These are phyloP conservation scores for Ustilago curta DNA, from an alignment of 1,284 basidiomycete species.

Conservation along the genomic window DNA sequence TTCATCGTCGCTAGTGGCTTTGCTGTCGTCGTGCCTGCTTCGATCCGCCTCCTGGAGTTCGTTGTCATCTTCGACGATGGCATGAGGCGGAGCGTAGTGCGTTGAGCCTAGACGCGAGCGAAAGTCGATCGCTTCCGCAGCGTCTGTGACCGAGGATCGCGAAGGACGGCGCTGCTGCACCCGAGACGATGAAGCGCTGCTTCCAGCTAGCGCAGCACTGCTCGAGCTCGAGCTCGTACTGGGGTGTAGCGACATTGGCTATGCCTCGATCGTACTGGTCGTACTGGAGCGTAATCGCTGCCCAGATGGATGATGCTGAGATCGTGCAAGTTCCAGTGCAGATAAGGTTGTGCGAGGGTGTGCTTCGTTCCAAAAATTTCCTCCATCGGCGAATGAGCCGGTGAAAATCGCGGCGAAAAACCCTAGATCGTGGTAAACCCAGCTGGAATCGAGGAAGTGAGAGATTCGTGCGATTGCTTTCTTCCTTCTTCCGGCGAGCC, in stretches of 20 bases:
- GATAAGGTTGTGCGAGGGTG: not conserved
- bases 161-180: slow-evolving; percentile 30
- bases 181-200: slow-evolving; percentile 2
- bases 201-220: not conserved
- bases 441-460: too few species aligned
- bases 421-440: too few species aligned
- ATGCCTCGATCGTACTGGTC: not conserved
- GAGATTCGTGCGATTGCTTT: not conserved
- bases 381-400: slow-evolving; percentile 7
- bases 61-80: slow-evolving; percentile 23
- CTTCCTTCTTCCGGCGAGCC: not conserved
- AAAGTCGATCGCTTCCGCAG: slow-evolving; percentile 18
- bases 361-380: not conserved
- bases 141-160: slow-evolving; percentile 22
- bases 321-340: not conserved
- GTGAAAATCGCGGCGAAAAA: slow-evolving; percentile 8
- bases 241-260: slow-evolving; percentile 14
- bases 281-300: too few species aligned
- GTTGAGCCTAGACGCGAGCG: slow-evolving; percentile 17
- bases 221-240: slow-evolving; percentile 7
- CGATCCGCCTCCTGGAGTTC: slow-evolving; percentile 11
- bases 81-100: not conserved
- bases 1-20: slow-evolving; percentile 24
- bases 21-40: slow-evolving; percentile 24
- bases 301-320: not conserved